Conservation (phyloP, 306 rosid genomes). For the Fragaria ananassa region DNA sequence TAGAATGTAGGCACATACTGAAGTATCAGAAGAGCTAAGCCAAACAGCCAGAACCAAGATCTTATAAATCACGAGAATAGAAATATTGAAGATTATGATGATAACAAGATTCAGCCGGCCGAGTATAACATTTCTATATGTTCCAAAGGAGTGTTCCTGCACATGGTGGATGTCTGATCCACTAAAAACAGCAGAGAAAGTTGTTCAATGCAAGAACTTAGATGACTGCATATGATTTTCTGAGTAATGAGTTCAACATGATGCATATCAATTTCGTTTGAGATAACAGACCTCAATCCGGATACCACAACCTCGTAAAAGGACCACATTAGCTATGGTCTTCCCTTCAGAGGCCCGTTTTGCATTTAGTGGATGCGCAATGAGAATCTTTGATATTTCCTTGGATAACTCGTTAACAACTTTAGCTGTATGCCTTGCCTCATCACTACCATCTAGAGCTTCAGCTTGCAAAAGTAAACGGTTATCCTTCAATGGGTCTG, state of each 20-base stretch:
- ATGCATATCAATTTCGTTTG: neutral
- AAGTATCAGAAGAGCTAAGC: neutral
- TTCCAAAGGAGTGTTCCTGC: neutral
- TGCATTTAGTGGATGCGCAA: slow-evolving; percentile 80
- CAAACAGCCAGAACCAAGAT: neutral
- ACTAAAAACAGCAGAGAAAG: neutral
- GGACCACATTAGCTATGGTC: slow-evolving; percentile 84
- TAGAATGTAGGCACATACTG: neutral
- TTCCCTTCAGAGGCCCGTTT: slow-evolving; percentile 83
- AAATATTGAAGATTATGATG: neutral
- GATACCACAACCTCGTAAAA: slow-evolving; percentile 91
- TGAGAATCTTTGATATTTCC: slow-evolving; percentile 79
- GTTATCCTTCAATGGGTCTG: slow-evolving; percentile 91
- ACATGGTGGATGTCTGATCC: neutral
- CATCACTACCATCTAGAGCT: slow-evolving; percentile 75
- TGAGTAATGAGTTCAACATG: neutral
- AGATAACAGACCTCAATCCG: slow-evolving; percentile 75
- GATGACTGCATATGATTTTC: neutral
- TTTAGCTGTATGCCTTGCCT: slow-evolving; percentile 76
- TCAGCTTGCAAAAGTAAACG: slow-evolving; percentile 86
- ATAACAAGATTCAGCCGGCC: neutral
- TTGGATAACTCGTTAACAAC: slow-evolving; percentile 85
- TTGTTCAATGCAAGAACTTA: neutral
- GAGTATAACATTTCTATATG: neutral
- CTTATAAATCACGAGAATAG: too few species aligned